Evolutionary conservation across 192 early-diverging fungal genomes (phyloP).

Genomic region (Coemansia sp.): DNA sequence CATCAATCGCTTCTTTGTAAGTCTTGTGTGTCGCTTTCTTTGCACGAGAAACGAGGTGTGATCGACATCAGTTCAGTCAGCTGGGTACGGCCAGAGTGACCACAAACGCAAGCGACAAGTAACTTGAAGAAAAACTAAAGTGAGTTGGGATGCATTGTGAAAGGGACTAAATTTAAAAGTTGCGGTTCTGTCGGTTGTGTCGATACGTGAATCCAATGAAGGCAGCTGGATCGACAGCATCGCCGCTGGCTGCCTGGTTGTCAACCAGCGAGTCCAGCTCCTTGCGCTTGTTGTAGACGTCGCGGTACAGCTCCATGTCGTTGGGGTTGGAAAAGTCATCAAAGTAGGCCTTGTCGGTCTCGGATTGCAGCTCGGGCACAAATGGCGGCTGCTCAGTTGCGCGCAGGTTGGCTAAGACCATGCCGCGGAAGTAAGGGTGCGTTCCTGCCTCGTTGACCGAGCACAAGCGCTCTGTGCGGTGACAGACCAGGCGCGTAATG

Average conservation of each 20-base stretch:
- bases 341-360: constrained; percentile 85
- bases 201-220: constrained; percentile 85
- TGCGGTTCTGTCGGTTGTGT: constrained; percentile 53
- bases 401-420: constrained; percentile 63
- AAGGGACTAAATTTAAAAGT: constrained; percentile 12
- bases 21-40: neutral
- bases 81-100: neutral
- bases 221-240: constrained; percentile 77
- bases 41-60: neutral
- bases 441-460: constrained; percentile 61
- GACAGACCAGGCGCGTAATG: constrained; percentile 64
- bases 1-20: constrained; percentile 5
- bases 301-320: constrained; percentile 65
- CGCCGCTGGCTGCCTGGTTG: constrained; percentile 21
- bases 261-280: constrained; percentile 50
- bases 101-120: neutral
- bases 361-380: constrained; percentile 71
- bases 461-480: constrained; percentile 58
- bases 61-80: neutral
- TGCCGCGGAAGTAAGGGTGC: constrained; percentile 66
- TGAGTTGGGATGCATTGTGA: neutral
- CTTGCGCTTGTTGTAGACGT: constrained; percentile 62
- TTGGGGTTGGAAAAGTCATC: constrained; percentile 72
- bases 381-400: constrained; percentile 73
- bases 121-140: neutral